Conservation (phyloP, 2,329 filamentous ascomycete genomes). For the Aspergillus flavus region DNA sequence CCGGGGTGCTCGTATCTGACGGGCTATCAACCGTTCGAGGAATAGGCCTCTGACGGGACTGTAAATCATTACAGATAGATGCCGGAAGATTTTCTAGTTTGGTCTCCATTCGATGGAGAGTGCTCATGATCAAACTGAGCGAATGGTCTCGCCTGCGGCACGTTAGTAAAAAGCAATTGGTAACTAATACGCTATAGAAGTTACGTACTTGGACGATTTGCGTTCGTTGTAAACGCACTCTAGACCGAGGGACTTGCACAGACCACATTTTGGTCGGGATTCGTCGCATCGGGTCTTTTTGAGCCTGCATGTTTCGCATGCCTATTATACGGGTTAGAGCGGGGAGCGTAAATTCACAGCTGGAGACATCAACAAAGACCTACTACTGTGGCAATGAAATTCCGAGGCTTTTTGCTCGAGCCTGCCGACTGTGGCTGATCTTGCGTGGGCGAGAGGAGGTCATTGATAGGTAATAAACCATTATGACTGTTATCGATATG, state of each 20-base stretch:
- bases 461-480: conserved; percentile 34
- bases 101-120: conserved; percentile 54
- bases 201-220: conserved; percentile 54
- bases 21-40: conserved; percentile 21
- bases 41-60: conserved; percentile 35
- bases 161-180: conserved; percentile 9
- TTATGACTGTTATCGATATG: conserved; percentile 25
- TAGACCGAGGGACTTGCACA: conserved; percentile 52
- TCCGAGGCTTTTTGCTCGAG: conserved; percentile 37
- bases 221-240: conserved; percentile 58
- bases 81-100: conserved; percentile 54
- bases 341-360: neutral
- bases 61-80: conserved; percentile 32
- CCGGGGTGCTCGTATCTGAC: conserved; percentile 17
- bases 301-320: conserved; percentile 56
- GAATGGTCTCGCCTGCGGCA: conserved; percentile 54
- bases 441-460: conserved; percentile 39
- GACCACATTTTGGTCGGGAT: conserved; percentile 54
- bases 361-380: conserved; percentile 5
- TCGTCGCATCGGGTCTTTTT: conserved; percentile 61
- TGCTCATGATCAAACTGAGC: conserved; percentile 58
- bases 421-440: conserved; percentile 29
- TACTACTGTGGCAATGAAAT: conserved; percentile 45
- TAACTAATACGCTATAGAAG: neutral
- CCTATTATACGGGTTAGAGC: conserved; percentile 33